Evolutionary conservation across 805 yeast species (phyloP), one percentile per base, ranked within the genome.

Genomic region (Saccharomycopsis lassenensis): DNA sequence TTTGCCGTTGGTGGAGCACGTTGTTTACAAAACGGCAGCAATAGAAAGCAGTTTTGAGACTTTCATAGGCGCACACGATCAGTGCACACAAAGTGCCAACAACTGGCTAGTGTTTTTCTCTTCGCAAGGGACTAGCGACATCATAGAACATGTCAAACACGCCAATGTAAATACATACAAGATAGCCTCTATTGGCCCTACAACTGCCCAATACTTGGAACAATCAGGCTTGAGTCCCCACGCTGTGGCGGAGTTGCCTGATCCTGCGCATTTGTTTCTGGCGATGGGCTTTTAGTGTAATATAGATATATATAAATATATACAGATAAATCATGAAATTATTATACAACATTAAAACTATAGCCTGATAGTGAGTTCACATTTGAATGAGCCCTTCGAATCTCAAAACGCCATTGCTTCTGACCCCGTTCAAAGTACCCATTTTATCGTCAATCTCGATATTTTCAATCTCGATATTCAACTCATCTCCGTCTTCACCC

Each of bases 101-200:
- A n/a, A 61, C 37, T 85, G 95, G 95, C 59, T 86, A 4, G 79
- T 87, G 0, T 79, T 89, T 42, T 89, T 87, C 56, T 83, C 95
- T 44, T 94, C 95, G 0, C 93, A 91, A 48, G 95, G 95, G 0
- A 78, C 94, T 0, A 69, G 67, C 20, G 62, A 56, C 1, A 76
- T 86, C 8, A 69, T 82, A 3, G 56, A 66, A 7, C 63, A 65
- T 42, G 18, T 14, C n/a, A 25, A 5, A 15, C n/a, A 10, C 6
- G 20, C 18, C 51, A 33, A 32, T 29, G 25, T 10, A 33, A 29
- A 8, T 39, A 24, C 28, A 33, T n/a, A 18, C 39, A 22, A 23
- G 5, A 8, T 29, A 26, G 95, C 94, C 0, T 75, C 87, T 3
- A 89, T 89, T 40, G 97, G 97, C 0, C 96, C 96, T 2, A 89